phyloP scores from a whole-genome alignment of 345 rosid genomes.

The Eucalyptus shirleyi region DNA sequence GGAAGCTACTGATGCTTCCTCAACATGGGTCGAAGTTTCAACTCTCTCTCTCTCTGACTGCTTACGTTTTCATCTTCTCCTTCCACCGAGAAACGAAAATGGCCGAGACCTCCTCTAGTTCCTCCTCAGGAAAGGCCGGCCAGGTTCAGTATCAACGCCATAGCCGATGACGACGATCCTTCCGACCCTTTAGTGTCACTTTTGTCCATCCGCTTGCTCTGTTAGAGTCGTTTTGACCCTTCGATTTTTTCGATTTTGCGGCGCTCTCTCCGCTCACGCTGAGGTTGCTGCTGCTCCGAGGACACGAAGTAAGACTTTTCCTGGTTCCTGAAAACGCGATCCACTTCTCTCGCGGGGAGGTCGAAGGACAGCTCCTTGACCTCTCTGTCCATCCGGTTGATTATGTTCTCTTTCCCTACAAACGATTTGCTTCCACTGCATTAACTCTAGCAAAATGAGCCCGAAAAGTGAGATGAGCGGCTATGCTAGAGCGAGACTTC shows the following conservation, averaged over 20 bases:
- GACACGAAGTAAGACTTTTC: background rate
- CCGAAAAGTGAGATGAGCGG: background rate
- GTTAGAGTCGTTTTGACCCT: background rate
- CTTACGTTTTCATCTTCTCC: background rate
- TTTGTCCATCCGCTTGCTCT: background rate
- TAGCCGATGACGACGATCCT: background rate
- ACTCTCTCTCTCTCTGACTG: background rate
- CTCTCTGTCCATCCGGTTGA: conserved; percentile 7
- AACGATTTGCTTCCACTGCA: background rate
- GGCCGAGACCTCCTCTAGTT: background rate
- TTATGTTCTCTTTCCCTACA: conserved; percentile 7
- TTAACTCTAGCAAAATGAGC: background rate
- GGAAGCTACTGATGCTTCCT: background rate
- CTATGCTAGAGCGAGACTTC: background rate
- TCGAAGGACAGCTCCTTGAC: conserved; percentile 9
- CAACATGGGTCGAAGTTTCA: background rate
- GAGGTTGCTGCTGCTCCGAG: background rate
- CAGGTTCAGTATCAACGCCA: background rate
- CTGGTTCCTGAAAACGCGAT: conserved; percentile 10
- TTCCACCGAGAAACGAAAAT: background rate
- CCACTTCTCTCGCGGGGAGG: conserved; percentile 3
- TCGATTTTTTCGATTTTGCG: background rate
- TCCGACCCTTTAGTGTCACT: background rate
- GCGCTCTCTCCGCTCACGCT: background rate
- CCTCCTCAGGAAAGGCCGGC: background rate